These are phyloP conservation scores for Claviceps capensis DNA, from an alignment of 2,329 filamentous ascomycete genomes.

Conservation along the genomic window DNA sequence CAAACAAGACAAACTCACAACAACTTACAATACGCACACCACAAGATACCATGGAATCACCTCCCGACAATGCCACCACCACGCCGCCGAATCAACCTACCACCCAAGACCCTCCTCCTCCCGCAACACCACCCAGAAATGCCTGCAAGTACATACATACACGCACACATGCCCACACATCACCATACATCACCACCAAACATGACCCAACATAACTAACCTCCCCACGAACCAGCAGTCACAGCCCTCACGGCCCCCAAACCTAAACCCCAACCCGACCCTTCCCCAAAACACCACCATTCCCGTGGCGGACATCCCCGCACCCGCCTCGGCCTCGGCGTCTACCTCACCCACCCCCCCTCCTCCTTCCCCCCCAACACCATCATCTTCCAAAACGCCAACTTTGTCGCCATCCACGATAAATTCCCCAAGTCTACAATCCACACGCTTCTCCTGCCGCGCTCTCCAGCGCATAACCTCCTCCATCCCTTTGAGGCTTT, in stretches of 20 bases:
- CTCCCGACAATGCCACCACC: conserved; percentile 11
- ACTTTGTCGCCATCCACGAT: conserved; percentile 69
- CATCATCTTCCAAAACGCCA: conserved; percentile 52
- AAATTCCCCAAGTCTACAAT: conserved; percentile 73
- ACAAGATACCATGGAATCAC: not conserved
- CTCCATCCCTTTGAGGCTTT: conserved; percentile 70
- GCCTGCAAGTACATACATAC: conserved; percentile 23
- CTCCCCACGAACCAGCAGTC: conserved; percentile 15
- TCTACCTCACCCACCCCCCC: conserved; percentile 52
- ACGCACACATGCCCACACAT: not conserved
- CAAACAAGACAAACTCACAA: no score
- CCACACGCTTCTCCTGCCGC: conserved; percentile 79
- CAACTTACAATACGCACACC: no score
- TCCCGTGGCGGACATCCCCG: conserved; percentile 11
- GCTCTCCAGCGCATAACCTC: conserved; percentile 43
- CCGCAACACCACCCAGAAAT: conserved; percentile 18
- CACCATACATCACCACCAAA: not conserved
- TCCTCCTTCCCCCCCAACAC: conserved; percentile 43
- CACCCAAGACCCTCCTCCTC: conserved; percentile 19
- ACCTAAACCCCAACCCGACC: not conserved
- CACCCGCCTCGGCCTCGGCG: conserved; percentile 47
- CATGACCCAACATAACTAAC: no score
- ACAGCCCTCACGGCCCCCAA: conserved; percentile 21
- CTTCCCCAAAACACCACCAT: conserved; percentile 21
- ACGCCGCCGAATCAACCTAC: conserved; percentile 30